phyloP scores from a whole-genome alignment of 805 yeast species.

The Hanseniaspora meyeri region DNA sequence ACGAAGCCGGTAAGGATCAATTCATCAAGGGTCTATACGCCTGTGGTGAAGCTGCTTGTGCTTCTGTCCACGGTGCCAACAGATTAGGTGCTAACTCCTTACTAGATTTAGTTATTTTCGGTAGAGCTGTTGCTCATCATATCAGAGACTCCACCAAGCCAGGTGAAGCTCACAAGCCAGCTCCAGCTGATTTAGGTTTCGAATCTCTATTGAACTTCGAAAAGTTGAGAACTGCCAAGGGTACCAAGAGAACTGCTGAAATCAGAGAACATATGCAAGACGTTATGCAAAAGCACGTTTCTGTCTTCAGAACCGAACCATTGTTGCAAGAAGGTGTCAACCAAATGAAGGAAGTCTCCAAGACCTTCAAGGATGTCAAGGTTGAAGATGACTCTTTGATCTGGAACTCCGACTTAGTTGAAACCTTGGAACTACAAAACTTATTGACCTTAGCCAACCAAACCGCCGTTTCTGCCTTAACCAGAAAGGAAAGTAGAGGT shows the following conservation, averaged over 20 bases:
- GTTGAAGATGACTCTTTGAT: constrained; percentile 95
- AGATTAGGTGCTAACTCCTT: constrained; percentile 97
- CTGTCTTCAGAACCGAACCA: constrained; percentile 90
- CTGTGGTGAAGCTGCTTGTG: constrained; percentile 99
- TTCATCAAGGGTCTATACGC: constrained; percentile 89
- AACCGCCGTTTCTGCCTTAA: constrained; percentile 88
- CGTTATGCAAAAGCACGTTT: constrained; percentile 92
- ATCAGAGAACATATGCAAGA: constrained; percentile 88
- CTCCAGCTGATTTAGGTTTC: constrained; percentile 76
- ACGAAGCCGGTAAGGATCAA: constrained; percentile 77
- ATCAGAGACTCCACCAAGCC: constrained; percentile 77
- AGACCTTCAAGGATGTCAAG: constrained; percentile 58
- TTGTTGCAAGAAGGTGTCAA: constrained; percentile 84
- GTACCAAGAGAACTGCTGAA: constrained; percentile 71
- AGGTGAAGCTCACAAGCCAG: constrained; percentile 71
- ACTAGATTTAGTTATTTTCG: constrained; percentile 91
- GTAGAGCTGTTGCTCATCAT: constrained; percentile 95
- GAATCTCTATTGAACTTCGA: constrained; percentile 86
- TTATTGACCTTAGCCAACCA: constrained; percentile 93
- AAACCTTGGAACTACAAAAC: constrained; percentile 91
- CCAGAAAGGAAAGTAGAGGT: constrained; percentile 95
- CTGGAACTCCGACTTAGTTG: constrained; percentile 96
- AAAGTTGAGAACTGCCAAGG: constrained; percentile 70
- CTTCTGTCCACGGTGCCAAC: constrained; percentile 98
- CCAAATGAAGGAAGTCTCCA: constrained; percentile 64